Percentiles rank a stretch among this genome's conserved stretches.
Evolutionary conservation across 2,329 filamentous ascomycete genomes (phyloP).

Genomic region (Microdochium nivale): DNA sequence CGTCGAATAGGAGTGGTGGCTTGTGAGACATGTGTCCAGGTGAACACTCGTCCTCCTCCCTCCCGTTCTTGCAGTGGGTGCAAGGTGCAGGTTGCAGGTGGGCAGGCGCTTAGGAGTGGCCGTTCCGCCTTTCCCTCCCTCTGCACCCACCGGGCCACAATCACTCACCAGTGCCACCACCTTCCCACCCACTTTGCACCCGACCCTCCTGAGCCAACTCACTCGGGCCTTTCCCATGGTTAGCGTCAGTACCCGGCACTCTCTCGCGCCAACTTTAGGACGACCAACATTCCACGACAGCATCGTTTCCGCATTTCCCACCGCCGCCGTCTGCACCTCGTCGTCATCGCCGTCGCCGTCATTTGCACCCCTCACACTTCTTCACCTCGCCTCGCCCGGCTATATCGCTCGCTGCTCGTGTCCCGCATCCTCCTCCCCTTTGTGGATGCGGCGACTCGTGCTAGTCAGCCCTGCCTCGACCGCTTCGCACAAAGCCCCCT

Average conservation of each 20-base stretch:
- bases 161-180: no score
- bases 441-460: not conserved
- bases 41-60: no score
- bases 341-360: not conserved
- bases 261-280: not conserved
- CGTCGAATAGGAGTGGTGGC: no score
- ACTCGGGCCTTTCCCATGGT: not conserved
- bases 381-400: not conserved
- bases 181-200: not conserved
- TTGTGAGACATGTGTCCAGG: no score
- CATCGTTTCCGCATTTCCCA: not conserved
- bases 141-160: no score
- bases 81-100: not conserved
- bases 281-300: not conserved
- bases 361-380: not conserved
- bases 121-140: not conserved
- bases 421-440: not conserved
- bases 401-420: not conserved
- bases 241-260: conserved; percentile 1
- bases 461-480: not conserved
- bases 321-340: not conserved
- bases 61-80: no score
- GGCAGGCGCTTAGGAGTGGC: not conserved
- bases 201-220: not conserved
- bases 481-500: not conserved